Evolutionary conservation across 2,329 filamentous ascomycete species (phyloP).

Genomic region (Metarhizium anisopliae): DNA sequence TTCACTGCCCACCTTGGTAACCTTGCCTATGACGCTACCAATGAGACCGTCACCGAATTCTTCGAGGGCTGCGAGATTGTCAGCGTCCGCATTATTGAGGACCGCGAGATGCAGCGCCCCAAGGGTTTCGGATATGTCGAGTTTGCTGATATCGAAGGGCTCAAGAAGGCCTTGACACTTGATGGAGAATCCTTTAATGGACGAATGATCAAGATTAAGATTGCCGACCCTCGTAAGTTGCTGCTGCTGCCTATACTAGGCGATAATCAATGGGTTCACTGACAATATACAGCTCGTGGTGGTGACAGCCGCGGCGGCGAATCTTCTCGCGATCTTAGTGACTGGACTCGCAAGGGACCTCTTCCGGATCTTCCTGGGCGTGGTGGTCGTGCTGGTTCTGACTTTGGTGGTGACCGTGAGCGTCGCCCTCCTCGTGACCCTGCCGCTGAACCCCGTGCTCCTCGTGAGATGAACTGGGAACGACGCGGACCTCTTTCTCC

Average conservation of each 20-base stretch:
- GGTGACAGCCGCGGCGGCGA: conserved; percentile 51
- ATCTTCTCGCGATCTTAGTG: conserved; percentile 65
- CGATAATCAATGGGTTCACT: conserved; percentile 15
- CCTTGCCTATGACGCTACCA: conserved; percentile 87
- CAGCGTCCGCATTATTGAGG: conserved; percentile 92
- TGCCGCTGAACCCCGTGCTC: conserved; percentile 46
- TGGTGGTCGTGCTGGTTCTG: conserved; percentile 35
- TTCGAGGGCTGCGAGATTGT: conserved; percentile 78
- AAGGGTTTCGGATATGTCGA: conserved; percentile 99
- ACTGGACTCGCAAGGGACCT: conserved; percentile 91
- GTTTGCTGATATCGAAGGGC: conserved; percentile 76
- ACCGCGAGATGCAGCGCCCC: conserved; percentile 84
- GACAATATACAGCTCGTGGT: conserved; percentile 64
- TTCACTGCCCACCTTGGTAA: conserved; percentile 96
- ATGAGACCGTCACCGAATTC: conserved; percentile 74
- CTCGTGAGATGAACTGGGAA: conserved; percentile 82
- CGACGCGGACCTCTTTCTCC: conserved; percentile 86
- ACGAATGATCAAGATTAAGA: conserved; percentile 83
- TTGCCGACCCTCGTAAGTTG: conserved; percentile 89
- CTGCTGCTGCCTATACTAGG: background rate
- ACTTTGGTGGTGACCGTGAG: conserved; percentile 35
- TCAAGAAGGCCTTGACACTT: conserved; percentile 82
- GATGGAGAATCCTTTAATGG: conserved; percentile 80
- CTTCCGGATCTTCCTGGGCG: conserved; percentile 59
- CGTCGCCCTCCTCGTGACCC: conserved; percentile 61